Evolutionary conservation across 2,329 filamentous ascomycete genomes (phyloP).

Genomic region (Arthrobotrys sphaeroides): DNA sequence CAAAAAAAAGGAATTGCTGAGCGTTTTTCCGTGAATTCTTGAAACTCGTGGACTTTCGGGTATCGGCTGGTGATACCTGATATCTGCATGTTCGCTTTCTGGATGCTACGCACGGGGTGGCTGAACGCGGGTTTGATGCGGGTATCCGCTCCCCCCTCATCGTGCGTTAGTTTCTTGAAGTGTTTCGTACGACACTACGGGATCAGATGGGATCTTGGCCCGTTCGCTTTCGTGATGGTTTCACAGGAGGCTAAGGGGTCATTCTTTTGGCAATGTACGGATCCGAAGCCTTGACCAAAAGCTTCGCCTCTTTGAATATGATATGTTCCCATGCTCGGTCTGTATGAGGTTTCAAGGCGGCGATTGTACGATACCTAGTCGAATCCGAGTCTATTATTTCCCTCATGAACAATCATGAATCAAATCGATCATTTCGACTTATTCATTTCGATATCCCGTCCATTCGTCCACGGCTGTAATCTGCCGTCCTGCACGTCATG

Average conservation of each 20-base stretch:
- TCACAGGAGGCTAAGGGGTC: background rate
- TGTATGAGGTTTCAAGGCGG: too few relatives aligned
- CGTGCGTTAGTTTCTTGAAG: background rate
- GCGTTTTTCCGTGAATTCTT: slow-evolving; percentile 2
- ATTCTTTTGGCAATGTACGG: background rate
- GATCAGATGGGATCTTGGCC: background rate
- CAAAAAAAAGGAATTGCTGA: too few relatives aligned
- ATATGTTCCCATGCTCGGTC: background rate
- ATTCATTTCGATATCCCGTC: background rate
- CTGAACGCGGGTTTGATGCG: slow-evolving; percentile 18
- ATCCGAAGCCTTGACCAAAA: background rate
- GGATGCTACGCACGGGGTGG: slow-evolving; percentile 38
- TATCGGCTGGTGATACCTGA: slow-evolving; percentile 30
- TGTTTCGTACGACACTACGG: slow-evolving; percentile 3
- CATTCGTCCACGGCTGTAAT: background rate
- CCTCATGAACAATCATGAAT: background rate
- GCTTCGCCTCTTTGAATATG: background rate
- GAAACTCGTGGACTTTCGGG: slow-evolving; percentile 27
- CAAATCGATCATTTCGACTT: too few relatives aligned
- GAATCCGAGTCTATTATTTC: background rate
- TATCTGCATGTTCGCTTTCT: background rate
- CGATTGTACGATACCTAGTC: background rate
- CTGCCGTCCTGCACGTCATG: slow-evolving; percentile 9
- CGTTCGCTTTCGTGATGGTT: background rate
- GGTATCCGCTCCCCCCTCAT: slow-evolving; percentile 1